Conservation (phyloP, 257 asterid species). For the Agastache rugosa region DNA sequence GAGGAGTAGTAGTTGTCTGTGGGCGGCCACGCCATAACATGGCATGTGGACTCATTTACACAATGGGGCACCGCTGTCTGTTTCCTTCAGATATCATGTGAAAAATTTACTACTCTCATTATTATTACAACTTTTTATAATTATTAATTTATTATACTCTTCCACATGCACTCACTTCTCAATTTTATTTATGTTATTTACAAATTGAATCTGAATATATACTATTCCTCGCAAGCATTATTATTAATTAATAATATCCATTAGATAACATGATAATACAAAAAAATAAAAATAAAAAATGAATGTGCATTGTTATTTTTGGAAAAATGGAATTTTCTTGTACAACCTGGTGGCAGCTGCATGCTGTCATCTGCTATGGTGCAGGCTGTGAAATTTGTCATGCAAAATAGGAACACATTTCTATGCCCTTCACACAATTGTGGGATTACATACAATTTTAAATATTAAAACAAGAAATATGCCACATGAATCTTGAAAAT, state of each 20-base stretch:
- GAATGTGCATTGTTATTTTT: not conserved
- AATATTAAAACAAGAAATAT: not conserved
- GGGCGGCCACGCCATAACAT: conserved; percentile 40
- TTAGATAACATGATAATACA: not conserved
- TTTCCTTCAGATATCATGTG: conserved; percentile 41
- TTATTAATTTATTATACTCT: not conserved
- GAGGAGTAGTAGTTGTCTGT: conserved; percentile 20
- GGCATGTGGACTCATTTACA: conserved; percentile 41
- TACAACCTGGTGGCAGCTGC: conserved; percentile 32
- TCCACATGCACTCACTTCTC: not conserved
- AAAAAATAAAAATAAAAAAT: too few relatives aligned
- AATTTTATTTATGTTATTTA: too few relatives aligned
- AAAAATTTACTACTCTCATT: conserved; percentile 10
- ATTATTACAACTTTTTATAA: not conserved
- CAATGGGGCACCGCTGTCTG: conserved; percentile 32
- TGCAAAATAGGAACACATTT: conserved; percentile 35
- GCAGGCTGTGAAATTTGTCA: conserved; percentile 41
- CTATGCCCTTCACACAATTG: conserved; percentile 3
- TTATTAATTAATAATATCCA: not conserved
- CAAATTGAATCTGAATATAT: too few relatives aligned
- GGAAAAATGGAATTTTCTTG: conserved; percentile 21
- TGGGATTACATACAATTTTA: not conserved
- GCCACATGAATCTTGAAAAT: conserved; percentile 21
- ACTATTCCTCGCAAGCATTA: not conserved
- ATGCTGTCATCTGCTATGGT: conserved; percentile 26